Evolutionary conservation across 78 protist species (phyloP), one percentile per base, ranked within the genome.

Genomic region (Cyanophora paradoxa): DNA sequence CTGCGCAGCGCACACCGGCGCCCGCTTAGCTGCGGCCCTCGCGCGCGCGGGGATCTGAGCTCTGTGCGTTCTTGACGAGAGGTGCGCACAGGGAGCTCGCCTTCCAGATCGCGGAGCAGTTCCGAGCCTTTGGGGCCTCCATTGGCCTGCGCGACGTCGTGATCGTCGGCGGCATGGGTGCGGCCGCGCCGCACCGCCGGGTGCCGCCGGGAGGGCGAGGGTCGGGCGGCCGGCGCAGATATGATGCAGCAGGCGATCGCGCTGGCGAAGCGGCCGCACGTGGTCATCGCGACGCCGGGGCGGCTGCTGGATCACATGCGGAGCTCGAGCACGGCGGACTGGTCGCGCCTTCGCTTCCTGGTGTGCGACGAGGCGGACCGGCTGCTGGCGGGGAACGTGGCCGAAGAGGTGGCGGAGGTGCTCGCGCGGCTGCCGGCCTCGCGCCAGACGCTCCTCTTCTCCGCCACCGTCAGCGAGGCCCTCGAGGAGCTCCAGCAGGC

Each of bases 261-360:
- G 68, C 83, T 97, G 0, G 40, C 57, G 7, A 44, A 73, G 54
- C 31, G 77, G 34, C 99, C 99, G 37, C 97, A 96, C 76, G 62
- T 95, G 26, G 79, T 96, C 19, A 80, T 96, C 19, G 97, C 94
- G n/a, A 96, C 99, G 13, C 98, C 98, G 0, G 99, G 99, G 14
- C 69, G 99, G 7, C 39, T 96, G 31, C 48, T 61, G 3, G 74
- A 76, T 40, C 74, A 76, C 50, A 24, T 76, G 28, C 46, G 48
- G 52, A 19, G 31, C 52, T 30, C 52, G 26, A n/a, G 1, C 36
- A 28, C 67, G 36, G 68, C 50, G 50, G 19, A 2, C 20, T n/a
- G n/a, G n/a, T n/a, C n/a, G n/a, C n/a, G n/a, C n/a, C n/a, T n/a
- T n/a, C n/a, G n/a, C n/a, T n/a, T n/a, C n/a, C n/a, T n/a, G n/a